These are phyloP conservation scores for Perkinsus marinus DNA, from an alignment of 169 alveolate genomes.

Conservation along the genomic window DNA sequence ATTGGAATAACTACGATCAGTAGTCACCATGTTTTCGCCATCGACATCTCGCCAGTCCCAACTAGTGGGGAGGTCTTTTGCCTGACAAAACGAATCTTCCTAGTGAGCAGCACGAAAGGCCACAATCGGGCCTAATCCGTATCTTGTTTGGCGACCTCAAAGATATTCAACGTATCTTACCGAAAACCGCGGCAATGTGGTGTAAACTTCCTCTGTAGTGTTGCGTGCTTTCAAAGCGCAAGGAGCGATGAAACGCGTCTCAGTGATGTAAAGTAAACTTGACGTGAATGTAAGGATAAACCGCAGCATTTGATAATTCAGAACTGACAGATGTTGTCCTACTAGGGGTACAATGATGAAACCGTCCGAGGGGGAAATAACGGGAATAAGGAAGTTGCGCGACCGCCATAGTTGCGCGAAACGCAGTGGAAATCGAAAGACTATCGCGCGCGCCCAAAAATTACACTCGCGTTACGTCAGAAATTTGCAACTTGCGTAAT, in stretches of 20 bases:
- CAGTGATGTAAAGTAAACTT: background rate
- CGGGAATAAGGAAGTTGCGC: background rate
- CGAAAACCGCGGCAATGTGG: background rate
- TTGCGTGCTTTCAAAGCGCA: background rate
- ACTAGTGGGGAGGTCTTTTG: slow-evolving; percentile 9
- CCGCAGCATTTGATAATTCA: too few relatives aligned
- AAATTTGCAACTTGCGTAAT: too few relatives aligned
- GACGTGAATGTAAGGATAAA: background rate
- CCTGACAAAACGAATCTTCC: background rate
- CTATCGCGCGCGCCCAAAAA: background rate
- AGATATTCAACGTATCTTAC: too few relatives aligned
- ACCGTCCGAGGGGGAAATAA: too few relatives aligned
- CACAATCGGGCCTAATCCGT: background rate
- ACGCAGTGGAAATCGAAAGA: background rate
- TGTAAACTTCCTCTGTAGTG: background rate
- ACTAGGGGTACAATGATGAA: background rate
- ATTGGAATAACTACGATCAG: background rate
- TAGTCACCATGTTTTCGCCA: slow-evolving; percentile 20
- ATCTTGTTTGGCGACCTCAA: background rate
- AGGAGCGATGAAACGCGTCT: background rate
- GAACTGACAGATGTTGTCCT: background rate
- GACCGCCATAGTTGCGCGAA: background rate
- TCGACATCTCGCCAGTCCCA: slow-evolving; percentile 52
- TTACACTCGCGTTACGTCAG: background rate
- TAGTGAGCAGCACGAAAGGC: too few relatives aligned